Base-by-base conservation (phyloP, 2,329 filamentous ascomycete genomes). In the Neospermospora avenae region DNA sequence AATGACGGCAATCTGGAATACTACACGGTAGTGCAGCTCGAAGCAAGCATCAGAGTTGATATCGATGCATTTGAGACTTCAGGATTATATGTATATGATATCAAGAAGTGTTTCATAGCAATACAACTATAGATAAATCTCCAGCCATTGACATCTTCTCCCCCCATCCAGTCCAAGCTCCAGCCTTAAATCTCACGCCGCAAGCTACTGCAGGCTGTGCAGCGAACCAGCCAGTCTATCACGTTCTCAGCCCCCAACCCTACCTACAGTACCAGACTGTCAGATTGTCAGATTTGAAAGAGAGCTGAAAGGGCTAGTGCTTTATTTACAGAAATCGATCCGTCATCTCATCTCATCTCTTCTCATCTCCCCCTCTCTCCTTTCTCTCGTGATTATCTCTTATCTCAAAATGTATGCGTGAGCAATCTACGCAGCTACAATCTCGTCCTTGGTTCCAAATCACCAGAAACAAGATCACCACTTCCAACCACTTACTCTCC, bases 231-330 rank as follows among this genome's bases (percentile, higher is more conserved):
- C 54, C 35, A 20, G 8, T 25, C 39, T 42, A 42, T n/a, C 35
- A 22, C 16, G 24, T 54, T 59, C 31, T 31, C 57, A 54, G 57
- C 57, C 49, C 57, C 49, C 49, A 54, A 54, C 49, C n/a, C n/a
- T n/a, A n/a, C n/a, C n/a, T n/a, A n/a, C n/a, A n/a, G n/a, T n/a
- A n/a, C n/a, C n/a, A n/a, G n/a, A n/a, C n/a, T n/a, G n/a, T n/a
- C 20, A 37, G 49, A 48, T 54, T 59, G 57, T 54, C 49, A 44
- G 46, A 58, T 52, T 52, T 18, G 31, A 20, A 18, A 45, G 49
- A 31, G 34, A 53, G 57, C 57, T 59, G 57, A 59, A 59, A 58
- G 20, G 46, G 42, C 35, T 41, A 41, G 49, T 45, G 44, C 45
- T 49, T 22, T 49, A 44, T 37, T 57, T 46, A 25, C 46, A 49